Evolutionary conservation across 495 filamentous ascomycete genomes (phyloP), one percentile per base, ranked within the genome.

Genomic region (Talaromyces ruber): DNA sequence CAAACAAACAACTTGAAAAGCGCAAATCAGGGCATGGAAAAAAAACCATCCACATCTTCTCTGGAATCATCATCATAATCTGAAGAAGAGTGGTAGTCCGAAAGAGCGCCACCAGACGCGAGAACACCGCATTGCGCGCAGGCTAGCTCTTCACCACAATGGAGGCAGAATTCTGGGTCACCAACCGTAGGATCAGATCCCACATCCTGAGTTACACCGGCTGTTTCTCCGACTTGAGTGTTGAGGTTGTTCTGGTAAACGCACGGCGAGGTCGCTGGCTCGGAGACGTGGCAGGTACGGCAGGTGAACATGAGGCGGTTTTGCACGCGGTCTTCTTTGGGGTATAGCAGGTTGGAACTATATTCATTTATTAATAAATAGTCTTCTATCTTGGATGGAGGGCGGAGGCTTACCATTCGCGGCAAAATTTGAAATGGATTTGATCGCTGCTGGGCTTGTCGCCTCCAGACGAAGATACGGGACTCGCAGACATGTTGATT

Each of bases 171-270:
- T 74, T 72, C 71, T 65, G 76, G 71, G 67, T 74, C 66, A 96
- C 93, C 80, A 84, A 98, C 93, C 85, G 95, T 99, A 73, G 94
- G 94, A 82, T 99, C 94, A 65, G 86, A 89, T 71, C 85, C 91
- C 62, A 99, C 92, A 76, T 99, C 94, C 75, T 95, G 90, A 45
- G 93, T 97, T 62, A 98, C 93, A 74, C 94, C 94, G 57, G 95
- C 93, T 55, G 94, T 98, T 75, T 97, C 93, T 58, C 92, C 92
- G 14, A 92, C 89, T 56, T 90, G 86, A 64, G 86, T 93, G 76
- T 88, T 89, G 58, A 97, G 85, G 62, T 91, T 84, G 77, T 98
- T 95, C 66, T 93, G 87, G 78, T 90, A 97, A 67, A 97, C 88
- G 74, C 93, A 97, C 56, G 88, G 82, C 39, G 89, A 88, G 56